Percentiles rank a stretch among this genome's conserved stretches.
Conservation (phyloP, 169 alveolate genomes). For the Babesia bovis region DNA sequence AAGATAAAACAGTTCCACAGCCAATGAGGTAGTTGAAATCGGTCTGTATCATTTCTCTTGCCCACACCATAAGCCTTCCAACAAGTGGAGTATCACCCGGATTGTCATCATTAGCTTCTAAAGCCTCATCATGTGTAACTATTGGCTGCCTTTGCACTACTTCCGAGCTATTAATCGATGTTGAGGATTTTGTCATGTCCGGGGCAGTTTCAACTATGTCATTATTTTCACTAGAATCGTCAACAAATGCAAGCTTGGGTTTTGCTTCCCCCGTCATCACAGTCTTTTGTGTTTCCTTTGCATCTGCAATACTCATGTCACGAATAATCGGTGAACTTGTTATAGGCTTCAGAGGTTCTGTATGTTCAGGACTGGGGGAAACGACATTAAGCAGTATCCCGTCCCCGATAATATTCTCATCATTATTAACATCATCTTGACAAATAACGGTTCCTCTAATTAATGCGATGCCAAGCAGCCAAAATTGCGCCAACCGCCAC, state of each 20-base stretch:
- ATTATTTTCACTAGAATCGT: not conserved
- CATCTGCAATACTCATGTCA: not conserved
- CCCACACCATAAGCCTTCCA: too few relatives aligned
- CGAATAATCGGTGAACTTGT: not conserved
- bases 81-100: too few relatives aligned
- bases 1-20: constrained; percentile 65
- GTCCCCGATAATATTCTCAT: not conserved
- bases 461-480: not conserved
- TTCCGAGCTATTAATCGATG: not conserved
- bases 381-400: too few relatives aligned
- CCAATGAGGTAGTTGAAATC: constrained; percentile 64
- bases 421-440: constrained; percentile 2
- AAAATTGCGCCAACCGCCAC: constrained; percentile 3
- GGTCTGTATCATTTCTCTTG: constrained; percentile 13
- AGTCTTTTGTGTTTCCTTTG: not conserved
- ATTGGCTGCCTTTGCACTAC: not conserved
- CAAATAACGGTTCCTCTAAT: not conserved
- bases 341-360: not conserved
- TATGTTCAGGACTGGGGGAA: not conserved
- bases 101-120: too few relatives aligned
- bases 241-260: not conserved
- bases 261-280: not conserved
- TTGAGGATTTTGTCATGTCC: too few relatives aligned
- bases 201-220: not conserved
- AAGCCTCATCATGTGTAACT: not conserved